phyloP scores from a whole-genome alignment of 2,329 filamentous ascomycete genomes.

The Didymosphaeria variabile region DNA sequence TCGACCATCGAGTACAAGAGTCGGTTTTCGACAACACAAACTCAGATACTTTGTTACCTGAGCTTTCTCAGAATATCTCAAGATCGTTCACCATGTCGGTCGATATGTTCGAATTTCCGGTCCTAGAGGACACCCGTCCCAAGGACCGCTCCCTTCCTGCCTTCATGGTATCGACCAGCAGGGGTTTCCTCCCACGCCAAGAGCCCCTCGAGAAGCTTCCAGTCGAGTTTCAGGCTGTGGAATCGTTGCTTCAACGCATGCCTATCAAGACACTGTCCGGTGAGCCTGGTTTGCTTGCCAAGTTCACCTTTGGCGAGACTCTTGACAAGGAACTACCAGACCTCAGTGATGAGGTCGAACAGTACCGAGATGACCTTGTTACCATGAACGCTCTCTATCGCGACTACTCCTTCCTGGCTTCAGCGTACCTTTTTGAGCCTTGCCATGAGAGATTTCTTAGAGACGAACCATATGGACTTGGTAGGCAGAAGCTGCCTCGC shows the following conservation, averaged over 20 bases:
- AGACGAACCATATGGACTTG: conserved; percentile 80
- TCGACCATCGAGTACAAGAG: conserved; percentile 13
- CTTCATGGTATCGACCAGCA: conserved; percentile 80
- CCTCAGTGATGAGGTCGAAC: conserved; percentile 76
- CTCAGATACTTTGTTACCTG: neutral
- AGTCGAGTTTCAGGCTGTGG: conserved; percentile 74
- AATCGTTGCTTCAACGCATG: conserved; percentile 77
- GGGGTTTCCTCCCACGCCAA: conserved; percentile 76
- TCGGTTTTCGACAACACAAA: conserved; percentile 2
- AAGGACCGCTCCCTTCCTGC: conserved; percentile 71
- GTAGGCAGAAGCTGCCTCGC: conserved; percentile 74
- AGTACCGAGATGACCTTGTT: conserved; percentile 75
- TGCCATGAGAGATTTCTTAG: conserved; percentile 78
- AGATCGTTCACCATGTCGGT: conserved; percentile 51
- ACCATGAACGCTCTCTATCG: conserved; percentile 87
- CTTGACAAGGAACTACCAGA: conserved; percentile 80
- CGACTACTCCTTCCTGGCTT: conserved; percentile 91
- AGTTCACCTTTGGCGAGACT: conserved; percentile 76
- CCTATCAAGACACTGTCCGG: conserved; percentile 80
- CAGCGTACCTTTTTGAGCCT: conserved; percentile 88
- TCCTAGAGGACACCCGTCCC: conserved; percentile 70
- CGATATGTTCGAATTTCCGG: conserved; percentile 60
- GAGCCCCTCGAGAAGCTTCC: conserved; percentile 67
- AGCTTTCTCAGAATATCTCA: neutral
- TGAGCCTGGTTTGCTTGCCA: conserved; percentile 78